Base-by-base conservation (phyloP, 352 stramenopile species). In the Globisporangium splendens region DNA sequence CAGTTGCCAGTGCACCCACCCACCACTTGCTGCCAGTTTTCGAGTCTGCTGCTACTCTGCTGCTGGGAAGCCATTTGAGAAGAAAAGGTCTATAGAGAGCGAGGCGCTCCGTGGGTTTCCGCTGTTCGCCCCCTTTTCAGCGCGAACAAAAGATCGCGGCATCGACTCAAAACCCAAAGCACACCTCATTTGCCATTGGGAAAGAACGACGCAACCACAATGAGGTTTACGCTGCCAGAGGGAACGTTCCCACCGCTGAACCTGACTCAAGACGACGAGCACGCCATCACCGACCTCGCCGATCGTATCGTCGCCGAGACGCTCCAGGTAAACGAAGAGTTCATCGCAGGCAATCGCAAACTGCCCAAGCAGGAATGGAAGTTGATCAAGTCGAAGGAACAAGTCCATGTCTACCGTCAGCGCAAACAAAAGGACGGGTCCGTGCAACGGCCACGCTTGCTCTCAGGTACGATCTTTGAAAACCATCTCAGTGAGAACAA, bases 241-340 rank as follows among this genome's bases (percentile, higher is more conserved):
- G 43, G 47, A 11, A 50, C 61, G 46, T 66, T 73, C 44, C 61
- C 61, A 10, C 41, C 59, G 55, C 65, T 74, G 56, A 31, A 54
- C 50, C 65, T 90, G 38, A 73, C 69, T 8, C 64, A 50, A 21
- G 59, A 49, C 8, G 63, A 84, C 39, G 66, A 86, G 43, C 60
- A 65, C 4, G 60, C 62, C 20, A 49, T 89, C 33, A 70, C 64
- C 18, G 66, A 82, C 59, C 63, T 78, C 56, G 72, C 76, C 12
- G 76, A 86, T 50, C 61, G 63, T 14, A 74, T 89, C 59, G 68
- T 89, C 43, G 74, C 73, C 39, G 79, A 83, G 55, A 83, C 75
- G 17, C 69, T 89, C 44, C 67, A 79, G 13, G 68, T 71, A 6
- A 73, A 83, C 60, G 79, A 83, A 31, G 59, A 56, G 20, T 86